Percentiles rank a stretch among this genome's conserved stretches.
Conservation (phyloP, 352 stramenopile genomes). For the Phytophthora cryptogea region DNA sequence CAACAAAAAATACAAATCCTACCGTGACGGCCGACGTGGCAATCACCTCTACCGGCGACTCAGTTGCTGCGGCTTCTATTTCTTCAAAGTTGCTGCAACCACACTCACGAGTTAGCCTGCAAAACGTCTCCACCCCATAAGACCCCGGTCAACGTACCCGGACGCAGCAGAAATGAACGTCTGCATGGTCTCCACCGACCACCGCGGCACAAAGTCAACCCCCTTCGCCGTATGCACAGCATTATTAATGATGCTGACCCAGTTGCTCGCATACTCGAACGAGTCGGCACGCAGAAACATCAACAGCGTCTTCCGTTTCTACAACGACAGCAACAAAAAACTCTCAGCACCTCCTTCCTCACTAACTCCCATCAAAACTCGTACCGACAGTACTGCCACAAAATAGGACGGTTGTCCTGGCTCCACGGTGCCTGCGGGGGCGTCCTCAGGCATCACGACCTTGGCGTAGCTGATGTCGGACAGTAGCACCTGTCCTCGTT, state of each 20-base stretch:
- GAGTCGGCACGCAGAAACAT: slow-evolving; percentile 82
- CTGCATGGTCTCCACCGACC: slow-evolving; percentile 75
- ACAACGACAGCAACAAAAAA: slow-evolving; percentile 6
- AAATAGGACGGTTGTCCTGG: slow-evolving; percentile 62
- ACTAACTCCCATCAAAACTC: slow-evolving; percentile 7
- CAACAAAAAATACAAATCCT: no score
- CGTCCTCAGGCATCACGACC: slow-evolving; percentile 74
- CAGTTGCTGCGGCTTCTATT: slow-evolving; percentile 19
- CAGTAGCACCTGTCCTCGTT: slow-evolving; percentile 73
- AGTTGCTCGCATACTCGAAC: slow-evolving; percentile 65
- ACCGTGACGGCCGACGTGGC: slow-evolving; percentile 22
- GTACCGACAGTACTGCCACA: slow-evolving; percentile 76
- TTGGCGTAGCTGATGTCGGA: slow-evolving; percentile 80
- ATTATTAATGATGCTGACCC: slow-evolving; percentile 84
- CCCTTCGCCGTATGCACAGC: slow-evolving; percentile 73
- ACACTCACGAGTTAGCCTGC: neutral
- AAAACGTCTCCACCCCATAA: neutral
- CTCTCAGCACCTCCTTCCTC: neutral
- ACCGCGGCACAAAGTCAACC: slow-evolving; percentile 64
- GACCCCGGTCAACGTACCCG: slow-evolving; percentile 38
- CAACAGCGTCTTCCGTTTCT: slow-evolving; percentile 82
- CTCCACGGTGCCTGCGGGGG: slow-evolving; percentile 74
- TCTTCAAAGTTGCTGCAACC: slow-evolving; percentile 43
- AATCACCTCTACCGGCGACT: slow-evolving; percentile 30
- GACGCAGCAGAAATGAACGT: slow-evolving; percentile 74